Base-by-base conservation (phyloP, 495 filamentous ascomycete species). In the Bombardia bombarda region DNA sequence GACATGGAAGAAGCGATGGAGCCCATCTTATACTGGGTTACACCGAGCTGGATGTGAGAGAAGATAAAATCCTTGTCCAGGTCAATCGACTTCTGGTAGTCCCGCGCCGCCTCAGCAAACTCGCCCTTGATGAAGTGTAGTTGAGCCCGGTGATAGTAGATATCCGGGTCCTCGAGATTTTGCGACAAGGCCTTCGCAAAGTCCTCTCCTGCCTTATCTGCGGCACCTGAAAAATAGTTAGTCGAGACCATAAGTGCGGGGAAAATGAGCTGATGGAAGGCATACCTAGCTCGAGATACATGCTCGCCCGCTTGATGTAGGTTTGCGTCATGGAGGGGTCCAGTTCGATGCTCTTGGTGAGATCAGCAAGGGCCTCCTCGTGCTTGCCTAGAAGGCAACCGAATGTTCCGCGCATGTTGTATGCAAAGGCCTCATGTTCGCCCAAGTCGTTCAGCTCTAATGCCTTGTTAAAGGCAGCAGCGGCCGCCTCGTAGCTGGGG, bases 11-110 rank as follows among this genome's bases (percentile, higher is more conserved):
- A 95, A 3, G 92, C 92, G 37, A 97, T 84, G 8, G 88, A 95
- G 43, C 92, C 93, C 87, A 96, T 93, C 80, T 99, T 99, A 70
- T 99, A 99, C 67, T 99, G 92, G 34, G 92, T 99, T 31, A 99
- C 92, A 67, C 92, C 92, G 39, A 99, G 86, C 63, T 99, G 92
- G 53, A 99, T 97, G 73, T 98, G 92, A 8, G 92, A 97, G 75
- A 93, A 98, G 70, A 98, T 98, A 66, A 98, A 98, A 42, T 84
- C 82, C 33, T 74, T 70, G 73, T 98, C 92, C 30, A 98, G 79
- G 53, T 97, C 92, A 59, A 98, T 99, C 16, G 92, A 97, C 68
- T 94, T 95, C 60, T 99, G 92, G 67, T 99, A 99, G 65, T 99
- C 92, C 68, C 92, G 94, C 18, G 90, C 89, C 10, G 92, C 92